Percentiles rank a stretch among this genome's conserved stretches.
Conservation (phyloP, 1,284 basidiomycete genomes). For the Trametes versicolor region DNA sequence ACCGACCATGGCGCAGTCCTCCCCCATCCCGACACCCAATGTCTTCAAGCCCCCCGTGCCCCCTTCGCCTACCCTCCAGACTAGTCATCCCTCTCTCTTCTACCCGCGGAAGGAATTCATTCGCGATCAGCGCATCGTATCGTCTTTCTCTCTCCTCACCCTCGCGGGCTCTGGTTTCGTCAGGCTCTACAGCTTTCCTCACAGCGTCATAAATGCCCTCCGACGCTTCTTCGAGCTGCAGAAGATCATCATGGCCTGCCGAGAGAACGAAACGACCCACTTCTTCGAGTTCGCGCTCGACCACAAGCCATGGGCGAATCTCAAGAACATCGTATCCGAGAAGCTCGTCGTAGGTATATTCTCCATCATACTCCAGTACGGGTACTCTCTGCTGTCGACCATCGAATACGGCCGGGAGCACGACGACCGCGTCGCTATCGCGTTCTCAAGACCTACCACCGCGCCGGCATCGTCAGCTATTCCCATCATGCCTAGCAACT, state of each 20-base stretch:
- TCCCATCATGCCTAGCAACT: constrained; percentile 36
- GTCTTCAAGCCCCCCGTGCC: constrained; percentile 40
- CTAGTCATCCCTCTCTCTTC: constrained; percentile 49
- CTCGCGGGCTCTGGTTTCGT: constrained; percentile 69
- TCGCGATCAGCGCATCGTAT: constrained; percentile 61
- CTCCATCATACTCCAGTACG: constrained; percentile 66
- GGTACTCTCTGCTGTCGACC: constrained; percentile 70
- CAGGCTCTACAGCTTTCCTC: constrained; percentile 74
- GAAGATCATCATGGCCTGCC: constrained; percentile 54
- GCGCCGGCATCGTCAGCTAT: constrained; percentile 46
- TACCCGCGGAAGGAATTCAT: constrained; percentile 77
- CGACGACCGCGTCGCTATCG: constrained; percentile 75
- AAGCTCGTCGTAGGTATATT: constrained; percentile 75
- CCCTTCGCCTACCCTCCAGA: constrained; percentile 23
- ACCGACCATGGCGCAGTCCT: constrained; percentile 40
- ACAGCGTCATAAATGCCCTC: constrained; percentile 58
- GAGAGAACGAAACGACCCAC: constrained; percentile 66
- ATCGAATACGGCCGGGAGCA: constrained; percentile 81
- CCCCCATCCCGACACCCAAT: constrained; percentile 34
- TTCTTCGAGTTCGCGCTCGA: constrained; percentile 72
- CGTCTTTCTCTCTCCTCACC: constrained; percentile 73
- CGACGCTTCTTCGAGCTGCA: constrained; percentile 63
- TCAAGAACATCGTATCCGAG: constrained; percentile 72
- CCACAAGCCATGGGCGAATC: constrained; percentile 75
- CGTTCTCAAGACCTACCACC: constrained; percentile 64